These are phyloP conservation scores for Neofusicoccum kwambonambiense DNA, from an alignment of 2,329 filamentous ascomycete species.

Conservation along the genomic window DNA sequence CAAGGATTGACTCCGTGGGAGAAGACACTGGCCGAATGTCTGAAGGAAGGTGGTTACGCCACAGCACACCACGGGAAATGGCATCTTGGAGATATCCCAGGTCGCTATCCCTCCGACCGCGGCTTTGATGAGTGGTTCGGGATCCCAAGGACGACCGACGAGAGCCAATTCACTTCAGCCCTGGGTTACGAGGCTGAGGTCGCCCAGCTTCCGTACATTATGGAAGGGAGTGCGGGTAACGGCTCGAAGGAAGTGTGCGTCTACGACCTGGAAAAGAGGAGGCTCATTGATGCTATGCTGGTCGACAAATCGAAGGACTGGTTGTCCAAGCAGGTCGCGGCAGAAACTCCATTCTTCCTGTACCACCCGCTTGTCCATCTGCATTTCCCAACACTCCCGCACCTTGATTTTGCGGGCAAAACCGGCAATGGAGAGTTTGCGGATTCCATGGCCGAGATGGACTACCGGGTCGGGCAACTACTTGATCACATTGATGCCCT, in stretches of 20 bases:
- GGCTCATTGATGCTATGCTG: slow-evolving; percentile 35
- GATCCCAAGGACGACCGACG: slow-evolving; percentile 39
- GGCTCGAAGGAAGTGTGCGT: slow-evolving; percentile 32
- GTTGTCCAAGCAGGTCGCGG: background rate
- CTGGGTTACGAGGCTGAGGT: slow-evolving; percentile 34
- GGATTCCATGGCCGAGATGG: background rate
- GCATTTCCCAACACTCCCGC: slow-evolving; percentile 10
- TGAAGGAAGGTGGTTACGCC: background rate
- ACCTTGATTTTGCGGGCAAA: background rate
- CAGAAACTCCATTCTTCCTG: slow-evolving; percentile 11
- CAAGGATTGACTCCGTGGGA: background rate
- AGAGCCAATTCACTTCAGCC: slow-evolving; percentile 37
- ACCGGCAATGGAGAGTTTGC: background rate
- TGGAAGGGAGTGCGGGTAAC: slow-evolving; percentile 29
- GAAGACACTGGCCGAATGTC: background rate
- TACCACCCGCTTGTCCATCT: slow-evolving; percentile 18
- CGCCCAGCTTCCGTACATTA: slow-evolving; percentile 37
- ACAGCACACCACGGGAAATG: slow-evolving; percentile 35
- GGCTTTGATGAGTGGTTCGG: slow-evolving; percentile 42
- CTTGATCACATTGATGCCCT: background rate
- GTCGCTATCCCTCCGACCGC: slow-evolving; percentile 36
- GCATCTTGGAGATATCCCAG: slow-evolving; percentile 37
- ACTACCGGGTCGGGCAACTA: background rate
- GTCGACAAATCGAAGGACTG: slow-evolving; percentile 32
- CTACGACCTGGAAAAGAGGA: slow-evolving; percentile 33